These are phyloP conservation scores for Amanita phalloides DNA, from an alignment of 768 basidiomycete genomes.

Conservation along the genomic window DNA sequence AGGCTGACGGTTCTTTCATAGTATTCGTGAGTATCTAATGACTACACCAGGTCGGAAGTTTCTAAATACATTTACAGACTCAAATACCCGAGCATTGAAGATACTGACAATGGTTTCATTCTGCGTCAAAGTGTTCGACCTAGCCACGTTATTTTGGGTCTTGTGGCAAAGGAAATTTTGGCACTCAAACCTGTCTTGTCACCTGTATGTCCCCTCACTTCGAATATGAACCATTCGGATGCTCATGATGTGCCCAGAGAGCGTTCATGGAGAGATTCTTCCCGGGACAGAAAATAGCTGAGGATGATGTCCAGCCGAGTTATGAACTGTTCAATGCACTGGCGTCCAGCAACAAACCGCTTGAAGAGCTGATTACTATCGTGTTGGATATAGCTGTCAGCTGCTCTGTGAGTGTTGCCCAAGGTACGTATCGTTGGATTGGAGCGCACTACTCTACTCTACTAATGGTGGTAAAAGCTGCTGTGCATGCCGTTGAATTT, in stretches of 20 bases:
- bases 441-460: too few relatives aligned
- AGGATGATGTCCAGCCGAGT: slow-evolving; percentile 19
- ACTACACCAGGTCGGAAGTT: not conserved
- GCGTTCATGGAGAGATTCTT: slow-evolving; percentile 4
- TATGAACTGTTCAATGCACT: slow-evolving; percentile 29
- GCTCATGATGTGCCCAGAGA: not conserved
- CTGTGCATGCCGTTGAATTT: slow-evolving; percentile 41
- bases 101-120: slow-evolving; percentile 23
- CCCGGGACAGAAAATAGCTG: slow-evolving; percentile 12
- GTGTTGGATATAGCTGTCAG: slow-evolving; percentile 37
- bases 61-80: not conserved
- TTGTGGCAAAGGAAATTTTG: slow-evolving; percentile 22
- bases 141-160: slow-evolving; percentile 17
- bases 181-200: slow-evolving; percentile 2
- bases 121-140: slow-evolving; percentile 18
- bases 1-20: not conserved
- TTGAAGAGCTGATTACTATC: slow-evolving; percentile 31
- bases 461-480: slow-evolving; percentile 15
- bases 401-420: slow-evolving; percentile 34
- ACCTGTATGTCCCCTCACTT: not conserved
- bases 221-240: not conserved
- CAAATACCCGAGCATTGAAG: slow-evolving; percentile 5
- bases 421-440: slow-evolving; percentile 17
- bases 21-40: not conserved
- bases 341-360: slow-evolving; percentile 21